These are phyloP conservation scores for Vitis rotundifolia DNA, from an alignment of 164 flowering plant genomes.

Conservation along the genomic window DNA sequence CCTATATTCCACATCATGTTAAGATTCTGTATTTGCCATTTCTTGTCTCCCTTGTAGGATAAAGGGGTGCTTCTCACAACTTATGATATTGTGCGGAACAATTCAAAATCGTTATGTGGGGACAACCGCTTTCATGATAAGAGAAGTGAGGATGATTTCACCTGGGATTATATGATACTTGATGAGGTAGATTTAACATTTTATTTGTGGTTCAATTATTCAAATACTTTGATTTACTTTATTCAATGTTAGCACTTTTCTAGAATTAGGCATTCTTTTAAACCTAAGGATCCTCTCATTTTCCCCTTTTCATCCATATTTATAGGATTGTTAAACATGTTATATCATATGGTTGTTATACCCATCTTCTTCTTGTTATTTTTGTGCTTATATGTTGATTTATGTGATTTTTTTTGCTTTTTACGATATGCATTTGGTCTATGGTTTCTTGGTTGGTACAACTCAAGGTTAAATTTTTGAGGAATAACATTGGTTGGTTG, in stretches of 20 bases:
- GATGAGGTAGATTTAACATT: conserved; percentile 67
- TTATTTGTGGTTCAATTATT: not conserved
- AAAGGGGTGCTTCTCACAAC: conserved; percentile 92
- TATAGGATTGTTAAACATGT: not conserved
- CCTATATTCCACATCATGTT: not conserved
- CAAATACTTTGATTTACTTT: not conserved
- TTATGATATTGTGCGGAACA: conserved; percentile 87
- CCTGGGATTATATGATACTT: conserved; percentile 95
- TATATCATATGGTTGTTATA: too few relatives aligned
- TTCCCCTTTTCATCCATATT: not conserved
- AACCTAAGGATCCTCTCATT: not conserved
- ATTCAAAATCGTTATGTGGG: conserved; percentile 66
- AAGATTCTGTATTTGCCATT: conserved; percentile 3
- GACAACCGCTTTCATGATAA: conserved; percentile 41
- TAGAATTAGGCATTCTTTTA: not conserved
- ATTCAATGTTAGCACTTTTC: not conserved
- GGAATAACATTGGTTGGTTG: too few relatives aligned
- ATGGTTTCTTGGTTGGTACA: too few relatives aligned
- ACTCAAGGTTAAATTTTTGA: too few relatives aligned
- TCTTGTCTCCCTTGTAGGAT: conserved; percentile 42
- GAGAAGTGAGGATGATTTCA: conserved; percentile 48
- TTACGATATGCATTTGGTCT: too few relatives aligned
- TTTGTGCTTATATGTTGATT: not conserved
- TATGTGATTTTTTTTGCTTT: not conserved
- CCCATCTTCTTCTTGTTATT: not conserved